Evolutionary conservation across 306 rosid genomes (phyloP).

Genomic region (Malus sylvestris): DNA sequence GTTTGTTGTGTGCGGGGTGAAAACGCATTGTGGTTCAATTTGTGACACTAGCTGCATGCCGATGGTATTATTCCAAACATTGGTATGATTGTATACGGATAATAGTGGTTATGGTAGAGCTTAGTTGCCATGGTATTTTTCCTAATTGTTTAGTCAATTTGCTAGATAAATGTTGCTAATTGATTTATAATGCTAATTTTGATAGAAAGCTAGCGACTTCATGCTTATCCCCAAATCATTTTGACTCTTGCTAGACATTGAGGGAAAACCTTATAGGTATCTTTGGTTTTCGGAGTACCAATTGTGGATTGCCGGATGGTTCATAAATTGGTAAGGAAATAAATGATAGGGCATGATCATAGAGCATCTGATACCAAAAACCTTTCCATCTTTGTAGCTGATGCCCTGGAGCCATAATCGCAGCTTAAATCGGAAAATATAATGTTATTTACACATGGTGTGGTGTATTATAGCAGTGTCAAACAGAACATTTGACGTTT

Average conservation of each 20-base stretch:
- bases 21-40: neutral
- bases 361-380: neutral
- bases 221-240: neutral
- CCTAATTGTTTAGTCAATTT: neutral
- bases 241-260: neutral
- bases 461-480: neutral
- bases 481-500: constrained; percentile 13
- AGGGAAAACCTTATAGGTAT: neutral
- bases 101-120: neutral
- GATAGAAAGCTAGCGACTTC: neutral
- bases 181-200: neutral
- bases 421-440: neutral
- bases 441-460: neutral
- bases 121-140: neutral
- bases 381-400: neutral
- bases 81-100: neutral
- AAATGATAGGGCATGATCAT: neutral
- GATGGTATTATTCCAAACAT: neutral
- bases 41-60: neutral
- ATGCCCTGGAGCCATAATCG: neutral
- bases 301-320: neutral
- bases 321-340: neutral
- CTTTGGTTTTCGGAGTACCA: neutral
- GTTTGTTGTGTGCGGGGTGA: neutral
- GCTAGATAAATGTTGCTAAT: neutral